Percentiles rank a stretch among this genome's conserved stretches.
These are phyloP conservation scores for Fraxinus greggii DNA, from an alignment of 305 asterid genomes.

Conservation along the genomic window DNA sequence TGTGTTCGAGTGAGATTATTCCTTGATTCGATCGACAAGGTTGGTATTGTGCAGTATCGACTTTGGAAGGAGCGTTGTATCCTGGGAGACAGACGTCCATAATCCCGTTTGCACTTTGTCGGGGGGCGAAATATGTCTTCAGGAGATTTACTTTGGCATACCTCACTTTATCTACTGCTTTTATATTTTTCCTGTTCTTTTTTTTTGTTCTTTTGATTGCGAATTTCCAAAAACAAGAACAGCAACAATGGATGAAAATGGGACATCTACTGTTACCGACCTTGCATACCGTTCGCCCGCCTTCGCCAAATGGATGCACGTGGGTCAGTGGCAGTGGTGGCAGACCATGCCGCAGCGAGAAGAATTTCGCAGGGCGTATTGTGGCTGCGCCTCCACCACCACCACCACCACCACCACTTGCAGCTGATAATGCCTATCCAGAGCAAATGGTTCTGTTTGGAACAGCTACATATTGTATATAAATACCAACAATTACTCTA, in stretches of 20 bases:
- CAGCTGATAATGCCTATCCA: background rate
- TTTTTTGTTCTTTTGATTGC: no score
- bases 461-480: background rate
- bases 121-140: no score
- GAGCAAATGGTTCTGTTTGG: background rate
- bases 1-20: no score
- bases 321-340: slow-evolving; percentile 29
- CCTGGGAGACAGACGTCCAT: no score
- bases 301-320: slow-evolving; percentile 24
- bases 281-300: slow-evolving; percentile 1
- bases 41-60: no score
- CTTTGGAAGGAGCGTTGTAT: no score
- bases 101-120: no score
- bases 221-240: no score
- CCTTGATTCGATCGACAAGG: no score
- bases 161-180: no score
- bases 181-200: no score
- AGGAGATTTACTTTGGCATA: no score
- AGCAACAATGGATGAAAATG: slow-evolving; percentile 7
- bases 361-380: slow-evolving; percentile 26
- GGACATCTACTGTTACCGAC: slow-evolving; percentile 27
- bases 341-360: slow-evolving; percentile 14
- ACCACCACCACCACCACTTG: background rate
- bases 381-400: slow-evolving; percentile 22
- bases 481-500: background rate